Base-by-base conservation (phyloP, 148 eudicot genomes). In the Bassia scoparia region DNA sequence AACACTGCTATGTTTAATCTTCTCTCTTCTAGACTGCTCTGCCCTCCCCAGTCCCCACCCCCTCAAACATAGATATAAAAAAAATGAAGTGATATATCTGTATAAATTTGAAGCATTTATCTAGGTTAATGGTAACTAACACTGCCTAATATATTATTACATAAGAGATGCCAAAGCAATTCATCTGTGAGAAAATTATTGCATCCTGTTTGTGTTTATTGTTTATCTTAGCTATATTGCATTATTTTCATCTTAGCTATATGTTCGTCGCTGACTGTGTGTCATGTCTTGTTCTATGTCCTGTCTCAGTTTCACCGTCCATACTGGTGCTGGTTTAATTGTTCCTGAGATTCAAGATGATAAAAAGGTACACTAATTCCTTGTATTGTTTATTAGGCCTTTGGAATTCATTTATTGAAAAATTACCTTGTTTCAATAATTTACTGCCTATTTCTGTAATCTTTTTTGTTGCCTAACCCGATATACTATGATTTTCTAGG, bases 321-420 rank as follows among this genome's bases (percentile, higher is more conserved):
- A 92, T 75, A 96, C 97, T 38, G 99, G 99, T 80, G 97, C 99
- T 77, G 99, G 99, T 70, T 78, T 96, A 63, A 96, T 92, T 78
- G 80, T 92, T 77, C 99, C 96, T 71, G 97, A 96, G 81, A 86
- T 92, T 76, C 99, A 90, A 89, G 95, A 86, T 10, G 93, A 92
- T 76, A 92, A 89, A 59, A 80, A 92, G 96, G 97, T 92, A 85
- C 31, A 48, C 70, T 50, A 60, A 5, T 37, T 34, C 43, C 16
- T 49, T 43, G 17, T 44, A 43, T 60, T 20, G 17, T 30, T 61
- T 74, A 33, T 33, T 11, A 4, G 37, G n/a, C 24, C 8, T 63
- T 16, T 60, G 14, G 61, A 41, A 38, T 43, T 56, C 16, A 13
- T 64, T 7, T 24, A 44, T 41, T 34, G 23, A 8, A 65, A 48